A percentile compares a stretch with the other conserved stretches of the same genome.
These are phyloP conservation scores for Collybia sordida DNA, from an alignment of 768 basidiomycete species.

Conservation along the genomic window DNA sequence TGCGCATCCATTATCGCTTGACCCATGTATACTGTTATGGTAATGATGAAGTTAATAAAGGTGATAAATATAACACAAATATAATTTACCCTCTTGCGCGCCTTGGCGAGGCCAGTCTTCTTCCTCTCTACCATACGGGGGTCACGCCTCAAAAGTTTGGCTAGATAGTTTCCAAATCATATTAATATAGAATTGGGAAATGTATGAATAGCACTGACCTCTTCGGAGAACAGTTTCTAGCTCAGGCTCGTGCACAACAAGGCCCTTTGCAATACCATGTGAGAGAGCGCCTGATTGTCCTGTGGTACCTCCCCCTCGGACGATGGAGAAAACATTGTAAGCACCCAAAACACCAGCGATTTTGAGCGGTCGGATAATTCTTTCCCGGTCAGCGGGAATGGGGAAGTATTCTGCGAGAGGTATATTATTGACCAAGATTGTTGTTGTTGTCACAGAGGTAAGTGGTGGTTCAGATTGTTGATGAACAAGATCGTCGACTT, in stretches of 20 bases:
- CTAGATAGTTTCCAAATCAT: conserved; percentile 40
- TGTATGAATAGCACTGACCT: conserved; percentile 46
- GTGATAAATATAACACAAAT: conserved; percentile 1
- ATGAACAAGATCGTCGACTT: conserved; percentile 22
- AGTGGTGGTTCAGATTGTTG: conserved; percentile 17
- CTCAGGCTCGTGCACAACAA: conserved; percentile 69
- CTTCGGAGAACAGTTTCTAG: conserved; percentile 64
- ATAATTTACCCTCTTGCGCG: conserved; percentile 78
- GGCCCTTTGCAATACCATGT: conserved; percentile 72
- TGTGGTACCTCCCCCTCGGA: conserved; percentile 85
- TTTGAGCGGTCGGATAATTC: conserved; percentile 79
- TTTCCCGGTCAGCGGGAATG: conserved; percentile 72
- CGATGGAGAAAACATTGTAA: conserved; percentile 76
- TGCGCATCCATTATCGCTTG: conserved; percentile 81
- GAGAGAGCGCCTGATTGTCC: conserved; percentile 91
- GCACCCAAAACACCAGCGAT: conserved; percentile 82
- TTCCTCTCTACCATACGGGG: conserved; percentile 98
- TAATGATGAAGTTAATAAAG: conserved; percentile 9
- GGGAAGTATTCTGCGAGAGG: conserved; percentile 82
- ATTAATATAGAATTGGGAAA: not conserved
- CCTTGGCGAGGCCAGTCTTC: conserved; percentile 92
- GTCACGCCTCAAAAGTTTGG: conserved; percentile 85
- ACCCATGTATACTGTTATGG: conserved; percentile 90
- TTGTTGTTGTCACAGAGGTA: conserved; percentile 47
- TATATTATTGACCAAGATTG: conserved; percentile 82